Base-by-base conservation (phyloP, 202 grass and related monocot species). In the Sporobolus alterniflorus region DNA sequence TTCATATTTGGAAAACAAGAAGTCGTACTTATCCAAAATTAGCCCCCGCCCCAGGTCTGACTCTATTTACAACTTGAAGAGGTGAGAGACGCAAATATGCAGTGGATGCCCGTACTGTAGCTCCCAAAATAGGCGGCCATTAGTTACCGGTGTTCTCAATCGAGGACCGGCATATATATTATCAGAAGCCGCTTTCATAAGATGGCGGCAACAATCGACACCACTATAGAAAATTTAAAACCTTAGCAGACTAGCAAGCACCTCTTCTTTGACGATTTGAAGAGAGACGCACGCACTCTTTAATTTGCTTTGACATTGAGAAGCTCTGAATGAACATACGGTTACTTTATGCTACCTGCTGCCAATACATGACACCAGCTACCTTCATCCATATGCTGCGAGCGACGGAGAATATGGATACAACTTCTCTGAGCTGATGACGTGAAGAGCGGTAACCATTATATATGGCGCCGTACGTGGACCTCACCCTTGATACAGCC, bases 271-370 rank as follows among this genome's bases (percentile, higher is more conserved):
- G 75, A 62, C 57, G 57, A 85, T 71, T n/a, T 71, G 11, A 55
- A 12, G 32, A 48, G 42, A 11, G 32, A 48, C 41, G 26, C 54
- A n/a, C 36, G 22, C n/a, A 13, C 22, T 26, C 10, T 26, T 44
- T 32, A n/a, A n/a, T 11, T n/a, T 42, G 56, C 63, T 64, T 89
- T 82, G 77, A 82, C 82, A 85, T 77, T 72, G 12, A 47, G 17
- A 57, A 57, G 49, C 21, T 34, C 39, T 24, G 14, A 60, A 20
- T 25, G 22, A 59, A 59, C 55, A 59, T 44, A 26, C 14, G 10
- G 56, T 43, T 65, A 55, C n/a, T 51, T n/a, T 51, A 15, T 48
- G 48, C 65, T 17, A 76, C 69, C 71, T 54, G 67, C 76, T 44
- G 56, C 64, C 70, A 28, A 64, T 33, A 79, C 46, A 71, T 30